Conservation (phyloP, 2,329 filamentous ascomycete genomes). For the Trichoderma polysporum region DNA sequence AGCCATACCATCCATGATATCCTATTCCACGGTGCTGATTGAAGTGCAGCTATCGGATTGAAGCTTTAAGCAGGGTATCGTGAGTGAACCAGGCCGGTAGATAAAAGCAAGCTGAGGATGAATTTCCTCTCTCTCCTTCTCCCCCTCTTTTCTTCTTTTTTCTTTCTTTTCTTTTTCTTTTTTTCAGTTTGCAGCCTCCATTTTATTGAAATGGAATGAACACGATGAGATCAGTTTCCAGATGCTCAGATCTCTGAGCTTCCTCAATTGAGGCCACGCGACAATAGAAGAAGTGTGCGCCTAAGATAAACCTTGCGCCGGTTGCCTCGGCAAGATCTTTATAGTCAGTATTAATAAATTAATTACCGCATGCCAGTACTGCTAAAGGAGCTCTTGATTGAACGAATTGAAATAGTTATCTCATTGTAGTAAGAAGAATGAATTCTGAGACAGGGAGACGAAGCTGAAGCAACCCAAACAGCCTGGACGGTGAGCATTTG, state of each 20-base stretch:
- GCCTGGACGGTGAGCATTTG: neutral
- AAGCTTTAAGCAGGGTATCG: neutral
- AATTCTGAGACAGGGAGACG: neutral
- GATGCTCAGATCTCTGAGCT: neutral
- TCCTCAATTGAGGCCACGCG: constrained; percentile 1
- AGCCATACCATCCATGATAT: constrained; percentile 11
- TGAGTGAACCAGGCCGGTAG: neutral
- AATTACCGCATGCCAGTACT: neutral
- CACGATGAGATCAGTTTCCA: neutral
- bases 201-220: neutral
- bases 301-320: neutral
- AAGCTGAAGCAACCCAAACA: neutral
- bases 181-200: neutral
- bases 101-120: neutral
- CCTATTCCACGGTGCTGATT: neutral
- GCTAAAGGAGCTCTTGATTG: neutral
- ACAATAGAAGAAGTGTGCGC: neutral
- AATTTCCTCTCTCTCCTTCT: neutral
- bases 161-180: neutral
- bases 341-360: no score
- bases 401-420: neutral
- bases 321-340: neutral
- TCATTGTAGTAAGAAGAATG: neutral
- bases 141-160: neutral
- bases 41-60: neutral